Evolutionary conservation across 495 filamentous ascomycete species (phyloP), one percentile per base, ranked within the genome.

Genomic region (Neurospora sp.): DNA sequence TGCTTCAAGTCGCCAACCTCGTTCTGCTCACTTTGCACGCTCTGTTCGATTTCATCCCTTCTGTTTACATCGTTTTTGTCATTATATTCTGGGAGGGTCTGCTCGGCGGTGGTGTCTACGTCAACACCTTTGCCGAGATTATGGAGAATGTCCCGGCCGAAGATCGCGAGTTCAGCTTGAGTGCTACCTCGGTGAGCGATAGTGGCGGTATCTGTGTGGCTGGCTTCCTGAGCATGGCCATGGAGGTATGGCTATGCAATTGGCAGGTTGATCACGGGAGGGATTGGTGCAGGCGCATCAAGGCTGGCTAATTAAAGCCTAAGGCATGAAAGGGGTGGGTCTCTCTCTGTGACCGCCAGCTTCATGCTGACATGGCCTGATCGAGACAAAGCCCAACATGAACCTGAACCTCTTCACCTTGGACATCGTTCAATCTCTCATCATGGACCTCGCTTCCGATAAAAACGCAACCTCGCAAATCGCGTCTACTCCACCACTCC

Each of bases 61-160:
- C 82, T 71, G 90, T 98, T 10, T 98, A 91, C 76, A 76, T 97
- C 27, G 81, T 98, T 4, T 97, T 97, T 78, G 77, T 86, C 7
- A 83, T 98, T 65, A 83, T 97, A n/a, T 97, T 98, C 78, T 98
- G 96, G 95, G 95, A 97, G 78, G 96, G 96, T 0, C 80, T 99
- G 45, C 84, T 99, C 0, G 96, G 96, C 7, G 96, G 96, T 0
- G 81, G 90, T 9, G 96, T 98, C 0, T 99, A 99, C 76, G 94
- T 98, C 61, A 97, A 95, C 73, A 97, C 94, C 0, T 99, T 97
- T 81, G 93, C 94, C 1, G 92, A 95, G 80, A 96, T 99, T 73
- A 89, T 90, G 76, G 92, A 98, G 70, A 87, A 89, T 9, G 91
- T 97, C 0, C 87, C 88, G 0, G 80, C 85, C 8, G 86, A 88